Base-by-base conservation (phyloP, 228 moss, liverwort and hornwort species). In the Sphagnum magellanicum region DNA sequence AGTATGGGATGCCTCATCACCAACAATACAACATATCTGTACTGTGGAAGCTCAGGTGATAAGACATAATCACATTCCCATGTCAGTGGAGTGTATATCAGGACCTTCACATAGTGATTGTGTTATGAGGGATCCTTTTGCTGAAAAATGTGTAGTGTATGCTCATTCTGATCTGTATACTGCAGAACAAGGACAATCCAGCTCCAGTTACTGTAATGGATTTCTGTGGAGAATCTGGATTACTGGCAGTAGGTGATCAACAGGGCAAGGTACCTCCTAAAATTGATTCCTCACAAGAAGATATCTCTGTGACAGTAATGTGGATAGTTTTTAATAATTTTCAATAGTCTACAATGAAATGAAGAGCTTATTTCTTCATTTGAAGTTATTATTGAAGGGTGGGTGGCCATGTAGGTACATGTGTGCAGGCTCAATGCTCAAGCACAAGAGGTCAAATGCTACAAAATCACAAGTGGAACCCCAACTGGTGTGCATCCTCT, bases 1-100 rank as follows among this genome's bases (percentile, higher is more conserved):
- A 74, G 74, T 96, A 63, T 96, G 96, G 96, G 88, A 96, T 88
- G 86, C 83, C 67, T 92, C 89, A 65, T 79, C 86, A 72, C 72
- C 79, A 60, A 83, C 83, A 70, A 51, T 77, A 66, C 72, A 72
- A 53, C 84, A 85, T 72, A 60, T 89, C 67, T 92, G 80, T 70
- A 81, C 73, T 66, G 86, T 87, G 70, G 80, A 83, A 67, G 72
- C 69, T 79, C 74, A 75, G 87, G 92, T 95, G 48, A 5, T 8
- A 55, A 55, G 12, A 55, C 32, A 32, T 32, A 32, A 32, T 32
- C 32, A 3, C 32, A 32, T 32, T 32, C 32, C 32, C 32, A 10
- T 58, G 58, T 8, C 5, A 48, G 61, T 11, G 32, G 32, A 64
- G 5, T 58, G 62, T 6, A 11, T 4, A 46, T 59, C 49, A 8